Evolutionary conservation across 352 stramenopile species (phyloP).

Genomic region (Albugo candida): DNA sequence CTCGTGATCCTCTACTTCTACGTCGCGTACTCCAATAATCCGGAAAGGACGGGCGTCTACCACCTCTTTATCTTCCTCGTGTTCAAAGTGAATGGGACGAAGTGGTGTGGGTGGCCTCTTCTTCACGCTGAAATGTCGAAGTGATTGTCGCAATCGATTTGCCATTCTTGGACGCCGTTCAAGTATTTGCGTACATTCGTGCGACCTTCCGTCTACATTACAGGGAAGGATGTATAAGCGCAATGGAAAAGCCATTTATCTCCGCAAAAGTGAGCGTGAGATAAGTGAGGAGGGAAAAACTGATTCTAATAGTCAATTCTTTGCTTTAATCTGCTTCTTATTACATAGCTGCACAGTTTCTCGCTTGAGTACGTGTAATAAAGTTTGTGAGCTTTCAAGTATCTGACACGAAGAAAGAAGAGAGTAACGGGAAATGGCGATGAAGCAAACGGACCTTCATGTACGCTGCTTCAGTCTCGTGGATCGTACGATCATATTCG

Average conservation of each 20-base stretch:
- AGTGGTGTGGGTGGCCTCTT: constrained; percentile 3
- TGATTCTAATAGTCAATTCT: too few relatives aligned
- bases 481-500: constrained; percentile 88
- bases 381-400: constrained; percentile 84
- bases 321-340: constrained; percentile 70
- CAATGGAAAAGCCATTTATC: too few relatives aligned
- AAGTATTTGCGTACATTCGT: too few relatives aligned
- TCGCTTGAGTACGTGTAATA: constrained; percentile 88
- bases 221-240: too few relatives aligned
- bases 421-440: background rate
- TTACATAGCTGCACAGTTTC: constrained; percentile 88
- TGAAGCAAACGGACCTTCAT: constrained; percentile 52
- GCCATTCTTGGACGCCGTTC: too few relatives aligned
- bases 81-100: constrained; percentile 52
- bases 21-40: constrained; percentile 61
- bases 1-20: constrained; percentile 57
- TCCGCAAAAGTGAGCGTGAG: too few relatives aligned
- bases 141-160: too few relatives aligned
- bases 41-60: constrained; percentile 16
- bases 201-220: too few relatives aligned
- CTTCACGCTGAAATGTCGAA: too few relatives aligned
- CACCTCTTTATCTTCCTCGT: constrained; percentile 13
- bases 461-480: constrained; percentile 87
- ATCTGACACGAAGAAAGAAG: constrained; percentile 25
- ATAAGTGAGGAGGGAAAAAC: too few relatives aligned